Base-by-base conservation (phyloP, 1,139 yeast genomes). In the Kodamaea arcana region DNA sequence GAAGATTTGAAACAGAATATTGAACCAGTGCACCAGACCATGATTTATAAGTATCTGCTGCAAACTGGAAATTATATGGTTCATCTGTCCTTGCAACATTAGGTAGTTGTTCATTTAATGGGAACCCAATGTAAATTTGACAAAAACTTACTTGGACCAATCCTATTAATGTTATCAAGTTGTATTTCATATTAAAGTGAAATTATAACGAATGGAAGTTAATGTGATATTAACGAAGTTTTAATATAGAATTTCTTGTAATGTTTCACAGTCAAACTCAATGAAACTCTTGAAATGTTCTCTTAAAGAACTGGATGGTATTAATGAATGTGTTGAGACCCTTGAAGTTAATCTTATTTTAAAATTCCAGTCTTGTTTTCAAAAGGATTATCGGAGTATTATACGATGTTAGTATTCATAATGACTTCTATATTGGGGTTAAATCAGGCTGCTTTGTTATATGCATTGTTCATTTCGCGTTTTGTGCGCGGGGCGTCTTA, bases 71-170 rank as follows among this genome's bases (percentile, higher is more conserved):
- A n/a, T 63, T 45, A 60, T 83, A 92, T 1, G 57, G 51, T 45
- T 76, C 65, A 43, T 78, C 76, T 13, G 78, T 75, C 39, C 95
- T 71, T 4, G 95, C 97, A 10, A 92, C 85, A 24, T 88, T 83
- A 13, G 97, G 97, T 25, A 80, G 70, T 59, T 92, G 98, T 52
- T 80, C 79, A 45, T 74, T 62, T 51, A 92, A 75, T 6, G 97
- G 94, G 65, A 83, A 90, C 29, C 90, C 88, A 40, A 78, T 72
- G 43, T 75, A 73, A 29, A 67, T 55, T 35, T 57, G 56, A 20
- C 56, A 24, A 14, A 14, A 8, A 18, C 22, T 9, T 18, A 18
- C 9, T 9, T 6, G 9, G 22, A 9, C 22, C 6, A 18, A 18
- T n/a, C n/a, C n/a, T n/a, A n/a, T n/a, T n/a, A n/a, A n/a, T n/a